A percentile compares a stretch with the other conserved stretches of the same genome.
Evolutionary conservation across 2,329 filamentous ascomycete genomes (phyloP).

Genomic region (Karstenula rhodostoma): DNA sequence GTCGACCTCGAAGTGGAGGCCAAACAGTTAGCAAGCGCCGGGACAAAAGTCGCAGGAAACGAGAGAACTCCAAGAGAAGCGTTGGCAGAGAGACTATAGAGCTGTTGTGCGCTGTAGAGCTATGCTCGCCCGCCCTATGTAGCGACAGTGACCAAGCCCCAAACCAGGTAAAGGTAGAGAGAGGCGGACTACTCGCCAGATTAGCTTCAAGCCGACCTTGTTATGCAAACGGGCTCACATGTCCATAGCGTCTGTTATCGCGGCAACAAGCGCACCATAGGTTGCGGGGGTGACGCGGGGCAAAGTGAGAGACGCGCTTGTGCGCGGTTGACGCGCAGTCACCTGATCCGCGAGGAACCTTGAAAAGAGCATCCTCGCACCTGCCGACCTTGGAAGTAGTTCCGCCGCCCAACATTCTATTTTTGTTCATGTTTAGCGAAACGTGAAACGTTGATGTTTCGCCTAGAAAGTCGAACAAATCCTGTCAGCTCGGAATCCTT

Average conservation of each 20-base stretch:
- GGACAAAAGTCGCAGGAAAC: background rate
- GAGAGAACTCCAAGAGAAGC: background rate
- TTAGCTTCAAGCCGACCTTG: background rate
- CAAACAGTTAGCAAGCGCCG: background rate
- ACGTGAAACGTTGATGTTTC: conserved; percentile 3
- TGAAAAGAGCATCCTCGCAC: background rate
- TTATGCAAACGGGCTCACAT: background rate
- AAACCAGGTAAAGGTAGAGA: background rate
- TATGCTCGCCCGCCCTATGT: background rate
- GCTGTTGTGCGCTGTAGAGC: background rate
- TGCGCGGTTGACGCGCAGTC: background rate
- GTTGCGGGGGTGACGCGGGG: background rate
- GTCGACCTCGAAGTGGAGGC: background rate
- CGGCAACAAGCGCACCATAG: background rate
- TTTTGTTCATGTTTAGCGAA: background rate
- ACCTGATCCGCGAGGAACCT: background rate
- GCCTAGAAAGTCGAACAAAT: background rate
- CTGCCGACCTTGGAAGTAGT: background rate
- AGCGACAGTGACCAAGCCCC: background rate
- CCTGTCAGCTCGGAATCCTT: background rate
- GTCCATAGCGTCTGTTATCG: background rate
- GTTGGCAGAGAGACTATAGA: background rate
- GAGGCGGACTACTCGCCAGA: background rate
- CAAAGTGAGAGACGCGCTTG: background rate
- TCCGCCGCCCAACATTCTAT: background rate